Evolutionary conservation across 768 basidiomycete species (phyloP).

Genomic region (Guyanaporus albipodus): DNA sequence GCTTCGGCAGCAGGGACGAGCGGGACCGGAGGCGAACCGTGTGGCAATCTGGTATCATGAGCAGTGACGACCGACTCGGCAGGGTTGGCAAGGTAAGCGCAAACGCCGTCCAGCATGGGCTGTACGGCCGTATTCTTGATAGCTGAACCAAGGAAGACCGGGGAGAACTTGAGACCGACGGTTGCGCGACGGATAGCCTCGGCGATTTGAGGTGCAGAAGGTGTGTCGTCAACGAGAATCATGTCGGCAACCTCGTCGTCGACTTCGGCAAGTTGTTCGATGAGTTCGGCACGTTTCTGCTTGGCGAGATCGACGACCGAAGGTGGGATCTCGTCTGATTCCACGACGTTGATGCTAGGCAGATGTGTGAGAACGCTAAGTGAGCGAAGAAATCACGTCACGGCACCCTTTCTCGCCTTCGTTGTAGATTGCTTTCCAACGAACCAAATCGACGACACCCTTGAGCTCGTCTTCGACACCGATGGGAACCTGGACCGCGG

Average conservation of each 20-base stretch:
- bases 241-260: slow-evolving; percentile 94
- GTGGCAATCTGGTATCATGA: slow-evolving; percentile 71
- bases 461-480: slow-evolving; percentile 81
- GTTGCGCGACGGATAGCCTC: slow-evolving; percentile 89
- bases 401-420: slow-evolving; percentile 89
- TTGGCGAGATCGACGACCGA: slow-evolving; percentile 69
- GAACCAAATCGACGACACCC: slow-evolving; percentile 91
- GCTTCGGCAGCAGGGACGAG: slow-evolving; percentile 81
- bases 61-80: slow-evolving; percentile 75
- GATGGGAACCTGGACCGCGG: slow-evolving; percentile 95
- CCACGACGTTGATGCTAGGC: slow-evolving; percentile 66
- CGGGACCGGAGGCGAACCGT: slow-evolving; percentile 62
- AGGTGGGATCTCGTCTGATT: slow-evolving; percentile 85
- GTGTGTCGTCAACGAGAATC: slow-evolving; percentile 78
- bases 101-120: slow-evolving; percentile 90
- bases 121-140: slow-evolving; percentile 98
- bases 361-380: slow-evolving; percentile 1
- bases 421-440: slow-evolving; percentile 94
- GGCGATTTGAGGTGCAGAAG: slow-evolving; percentile 68
- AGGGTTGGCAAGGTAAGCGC: slow-evolving; percentile 91
- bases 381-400: neutral
- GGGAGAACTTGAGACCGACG: slow-evolving; percentile 84
- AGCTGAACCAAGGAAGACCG: slow-evolving; percentile 95
- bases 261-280: slow-evolving; percentile 94
- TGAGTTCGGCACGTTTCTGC: slow-evolving; percentile 83